phyloP scores from a whole-genome alignment of 306 rosid species.

The Vigna hirtella region DNA sequence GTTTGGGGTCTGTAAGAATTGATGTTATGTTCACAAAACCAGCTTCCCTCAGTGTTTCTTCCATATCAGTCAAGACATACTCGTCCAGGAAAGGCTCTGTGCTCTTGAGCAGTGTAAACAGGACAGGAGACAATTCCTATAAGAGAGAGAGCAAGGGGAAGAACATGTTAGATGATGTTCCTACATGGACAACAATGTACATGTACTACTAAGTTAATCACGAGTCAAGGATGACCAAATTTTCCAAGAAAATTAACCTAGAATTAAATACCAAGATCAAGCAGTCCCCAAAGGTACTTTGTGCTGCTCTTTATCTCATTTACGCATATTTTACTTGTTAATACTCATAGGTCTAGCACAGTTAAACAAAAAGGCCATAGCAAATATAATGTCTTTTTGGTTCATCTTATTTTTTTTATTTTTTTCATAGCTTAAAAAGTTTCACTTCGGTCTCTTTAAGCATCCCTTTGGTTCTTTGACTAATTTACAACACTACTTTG shows the following conservation, averaged over 20 bases:
- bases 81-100: slow-evolving; percentile 75
- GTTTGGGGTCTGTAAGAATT: slow-evolving; percentile 68
- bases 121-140: slow-evolving; percentile 65
- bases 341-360: slow-evolving; percentile 4
- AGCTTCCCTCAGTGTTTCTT: slow-evolving; percentile 55
- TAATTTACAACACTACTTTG: not conserved
- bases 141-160: slow-evolving; percentile 11
- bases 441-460: not conserved
- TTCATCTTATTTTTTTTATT: not conserved
- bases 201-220: slow-evolving; percentile 14
- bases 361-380: not conserved
- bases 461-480: not conserved
- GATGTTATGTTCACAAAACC: slow-evolving; percentile 62
- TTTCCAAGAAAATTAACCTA: not conserved
- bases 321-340: not conserved
- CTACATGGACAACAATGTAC: slow-evolving; percentile 1
- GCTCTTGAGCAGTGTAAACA: slow-evolving; percentile 70
- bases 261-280: slow-evolving; percentile 5
- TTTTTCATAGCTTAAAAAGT: not conserved
- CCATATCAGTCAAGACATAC: slow-evolving; percentile 67
- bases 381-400: not conserved
- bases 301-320: not conserved
- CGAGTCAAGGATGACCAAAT: not conserved
- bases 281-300: no score
- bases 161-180: slow-evolving; percentile 19